Percentiles rank a stretch among this genome's conserved stretches.
phyloP scores from a whole-genome alignment of 78 protist genomes.

The Dictyostelium capitatum region DNA sequence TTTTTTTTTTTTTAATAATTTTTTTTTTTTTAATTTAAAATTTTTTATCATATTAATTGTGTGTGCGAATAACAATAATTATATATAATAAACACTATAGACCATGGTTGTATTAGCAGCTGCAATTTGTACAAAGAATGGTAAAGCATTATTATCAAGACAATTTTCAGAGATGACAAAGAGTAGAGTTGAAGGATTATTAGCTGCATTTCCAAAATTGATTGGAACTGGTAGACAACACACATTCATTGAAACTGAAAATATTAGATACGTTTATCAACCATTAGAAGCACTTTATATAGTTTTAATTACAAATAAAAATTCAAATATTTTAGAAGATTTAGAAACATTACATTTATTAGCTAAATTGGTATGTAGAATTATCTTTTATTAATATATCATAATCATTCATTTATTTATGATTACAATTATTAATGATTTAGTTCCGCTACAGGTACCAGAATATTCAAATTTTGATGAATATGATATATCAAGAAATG shows the following conservation, averaged over 20 bases:
- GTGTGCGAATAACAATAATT: too few relatives aligned
- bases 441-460: conserved; percentile 61
- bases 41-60: too few relatives aligned
- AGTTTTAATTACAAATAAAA: conserved; percentile 95
- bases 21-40: too few relatives aligned
- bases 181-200: conserved; percentile 95
- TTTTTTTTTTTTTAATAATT: background rate
- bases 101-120: conserved; percentile 84
- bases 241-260: conserved; percentile 96
- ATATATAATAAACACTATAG: too few relatives aligned
- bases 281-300: conserved; percentile 95
- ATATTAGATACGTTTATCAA: conserved; percentile 97
- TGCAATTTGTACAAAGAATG: conserved; percentile 83
- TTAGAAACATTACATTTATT: conserved; percentile 94
- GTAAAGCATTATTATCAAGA: conserved; percentile 92
- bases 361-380: conserved; percentile 78
- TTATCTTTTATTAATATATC: background rate
- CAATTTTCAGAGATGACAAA: conserved; percentile 96
- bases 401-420: background rate
- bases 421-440: conserved; percentile 89
- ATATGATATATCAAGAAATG: conserved; percentile 68
- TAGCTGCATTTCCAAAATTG: conserved; percentile 97
- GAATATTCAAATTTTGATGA: conserved; percentile 86
- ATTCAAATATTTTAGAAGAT: conserved; percentile 96
- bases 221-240: conserved; percentile 92